These are phyloP conservation scores for Carex parvula DNA, from an alignment of 176 grass and related monocot genomes.

Conservation along the genomic window DNA sequence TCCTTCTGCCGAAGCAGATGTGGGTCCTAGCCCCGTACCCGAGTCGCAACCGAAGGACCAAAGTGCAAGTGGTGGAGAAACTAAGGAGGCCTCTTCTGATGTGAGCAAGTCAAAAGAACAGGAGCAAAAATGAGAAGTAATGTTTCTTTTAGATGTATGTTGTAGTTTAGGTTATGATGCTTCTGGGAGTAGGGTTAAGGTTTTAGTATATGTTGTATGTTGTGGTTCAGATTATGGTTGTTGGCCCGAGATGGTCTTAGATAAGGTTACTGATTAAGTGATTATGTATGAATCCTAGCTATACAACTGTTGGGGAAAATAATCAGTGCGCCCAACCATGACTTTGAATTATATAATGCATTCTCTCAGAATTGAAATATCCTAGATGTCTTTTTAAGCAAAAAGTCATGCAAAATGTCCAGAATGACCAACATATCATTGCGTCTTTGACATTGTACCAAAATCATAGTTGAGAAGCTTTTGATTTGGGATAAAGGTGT, in stretches of 20 bases:
- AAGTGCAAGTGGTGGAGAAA: constrained; percentile 20
- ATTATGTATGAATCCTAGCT: constrained; percentile 16
- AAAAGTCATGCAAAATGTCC: neutral
- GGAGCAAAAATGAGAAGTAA: constrained; percentile 10
- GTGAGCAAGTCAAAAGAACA: constrained; percentile 12
- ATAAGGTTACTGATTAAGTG: neutral
- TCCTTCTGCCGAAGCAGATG: neutral
- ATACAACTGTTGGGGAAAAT: neutral
- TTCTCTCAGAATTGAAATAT: neutral
- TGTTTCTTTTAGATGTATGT: neutral
- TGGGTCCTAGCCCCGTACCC: neutral
- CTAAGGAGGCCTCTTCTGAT: constrained; percentile 1
- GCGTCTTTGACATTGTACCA: neutral
- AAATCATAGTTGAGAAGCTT: too few relatives aligned
- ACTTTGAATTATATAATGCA: neutral
- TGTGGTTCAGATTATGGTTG: constrained; percentile 11
- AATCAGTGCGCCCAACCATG: neutral
- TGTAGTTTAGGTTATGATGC: constrained; percentile 19
- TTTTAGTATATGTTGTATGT: constrained; percentile 11
- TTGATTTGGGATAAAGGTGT: too few relatives aligned
- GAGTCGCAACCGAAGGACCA: constrained; percentile 1
- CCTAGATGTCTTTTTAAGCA: neutral
- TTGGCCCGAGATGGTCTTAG: constrained; percentile 7
- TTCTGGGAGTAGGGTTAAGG: constrained; percentile 16
- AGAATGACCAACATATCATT: neutral